Conservation (phyloP, 2,329 filamentous ascomycete species). For the Sodiomyces alkalinus region DNA sequence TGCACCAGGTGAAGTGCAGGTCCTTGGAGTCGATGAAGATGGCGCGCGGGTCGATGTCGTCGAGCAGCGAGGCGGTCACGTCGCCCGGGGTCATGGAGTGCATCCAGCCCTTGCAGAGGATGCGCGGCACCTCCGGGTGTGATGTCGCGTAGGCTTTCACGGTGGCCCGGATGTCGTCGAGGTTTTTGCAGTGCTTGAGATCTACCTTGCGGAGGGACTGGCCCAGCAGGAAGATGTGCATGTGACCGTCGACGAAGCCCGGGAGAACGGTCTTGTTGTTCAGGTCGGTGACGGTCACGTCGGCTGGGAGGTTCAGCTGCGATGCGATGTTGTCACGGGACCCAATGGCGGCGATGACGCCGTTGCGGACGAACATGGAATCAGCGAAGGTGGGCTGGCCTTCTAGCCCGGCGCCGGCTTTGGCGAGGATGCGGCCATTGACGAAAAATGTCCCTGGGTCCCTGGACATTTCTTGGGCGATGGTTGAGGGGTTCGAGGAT, state of each 20-base stretch:
- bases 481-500: no score
- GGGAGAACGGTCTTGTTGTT: conserved; percentile 27
- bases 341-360: conserved; percentile 7
- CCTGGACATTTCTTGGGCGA: no score
- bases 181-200: conserved; percentile 29
- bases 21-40: conserved; percentile 43
- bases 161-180: conserved; percentile 31
- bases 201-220: conserved; percentile 35
- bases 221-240: conserved; percentile 38
- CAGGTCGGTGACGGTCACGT: conserved; percentile 6
- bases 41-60: conserved; percentile 36
- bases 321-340: conserved; percentile 1
- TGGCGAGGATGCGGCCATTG: conserved; percentile 8
- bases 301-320: background rate
- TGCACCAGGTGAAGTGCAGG: conserved; percentile 42
- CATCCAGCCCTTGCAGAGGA: conserved; percentile 41
- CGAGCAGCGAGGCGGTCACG: conserved; percentile 31
- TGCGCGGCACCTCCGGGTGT: conserved; percentile 30
- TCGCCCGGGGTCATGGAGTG: conserved; percentile 30
- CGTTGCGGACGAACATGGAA: conserved; percentile 7
- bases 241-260: conserved; percentile 42
- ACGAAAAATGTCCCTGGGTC: no score
- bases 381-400: conserved; percentile 8
- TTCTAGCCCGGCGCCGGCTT: conserved; percentile 4
- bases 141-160: conserved; percentile 29